Percentiles rank a stretch among this genome's conserved stretches.
Evolutionary conservation across 164 flowering plant species (phyloP).

Genomic region (Aristolochia contorta): DNA sequence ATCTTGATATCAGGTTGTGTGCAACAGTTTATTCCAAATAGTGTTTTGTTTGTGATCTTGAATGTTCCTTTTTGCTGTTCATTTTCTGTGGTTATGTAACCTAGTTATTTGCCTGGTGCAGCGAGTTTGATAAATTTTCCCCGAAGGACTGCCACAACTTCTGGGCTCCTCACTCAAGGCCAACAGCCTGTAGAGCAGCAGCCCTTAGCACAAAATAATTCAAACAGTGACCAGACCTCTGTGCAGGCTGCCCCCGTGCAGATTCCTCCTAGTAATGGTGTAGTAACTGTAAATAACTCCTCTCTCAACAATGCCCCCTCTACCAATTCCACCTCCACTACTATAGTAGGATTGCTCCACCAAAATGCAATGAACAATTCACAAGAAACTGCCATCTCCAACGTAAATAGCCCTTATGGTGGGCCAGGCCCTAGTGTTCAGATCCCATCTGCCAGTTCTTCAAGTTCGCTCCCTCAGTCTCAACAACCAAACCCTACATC

Average conservation of each 20-base stretch:
- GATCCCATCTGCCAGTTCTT: constrained; percentile 67
- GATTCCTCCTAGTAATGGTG: constrained; percentile 38
- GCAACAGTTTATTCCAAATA: no score
- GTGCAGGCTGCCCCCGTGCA: constrained; percentile 35
- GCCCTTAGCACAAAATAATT: constrained; percentile 26
- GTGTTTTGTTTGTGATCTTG: not conserved
- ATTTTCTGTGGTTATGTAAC: not conserved
- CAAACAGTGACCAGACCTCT: constrained; percentile 36
- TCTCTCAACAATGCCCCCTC: constrained; percentile 26
- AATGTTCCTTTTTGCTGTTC: not conserved
- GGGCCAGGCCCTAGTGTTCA: constrained; percentile 33
- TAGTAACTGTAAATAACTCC: constrained; percentile 39
- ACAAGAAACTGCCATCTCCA: constrained; percentile 46
- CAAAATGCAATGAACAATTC: constrained; percentile 84
- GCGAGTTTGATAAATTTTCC: constrained; percentile 93
- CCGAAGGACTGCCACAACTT: constrained; percentile 39
- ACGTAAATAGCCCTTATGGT: constrained; percentile 58
- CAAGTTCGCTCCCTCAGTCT: constrained; percentile 41
- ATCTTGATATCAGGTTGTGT: no score
- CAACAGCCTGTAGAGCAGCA: constrained; percentile 49
- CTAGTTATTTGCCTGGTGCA: constrained; percentile 21
- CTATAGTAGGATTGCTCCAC: constrained; percentile 57
- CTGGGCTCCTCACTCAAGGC: constrained; percentile 42
- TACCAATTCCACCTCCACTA: constrained; percentile 39
- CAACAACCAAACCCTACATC: constrained; percentile 55